Conservation (phyloP, 768 basidiomycete genomes). For the Lactarius akahatsu region DNA sequence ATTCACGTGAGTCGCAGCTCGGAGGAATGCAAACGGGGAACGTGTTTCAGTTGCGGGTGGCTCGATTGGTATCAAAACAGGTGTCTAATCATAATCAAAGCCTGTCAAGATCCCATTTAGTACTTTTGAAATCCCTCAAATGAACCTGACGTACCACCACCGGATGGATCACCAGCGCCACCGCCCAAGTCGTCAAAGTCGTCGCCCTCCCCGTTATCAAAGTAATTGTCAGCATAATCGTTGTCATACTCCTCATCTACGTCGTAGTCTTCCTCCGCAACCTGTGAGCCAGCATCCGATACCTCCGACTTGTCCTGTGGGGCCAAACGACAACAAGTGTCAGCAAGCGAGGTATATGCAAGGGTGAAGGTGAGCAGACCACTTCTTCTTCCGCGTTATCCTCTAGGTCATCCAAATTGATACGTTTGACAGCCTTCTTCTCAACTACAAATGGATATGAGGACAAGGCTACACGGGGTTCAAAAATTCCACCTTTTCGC, state of each 20-base stretch:
- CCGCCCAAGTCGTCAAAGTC: conserved; percentile 77
- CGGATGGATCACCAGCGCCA: conserved; percentile 63
- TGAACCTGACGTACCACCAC: conserved; percentile 43
- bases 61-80: conserved; percentile 12
- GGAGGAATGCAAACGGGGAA: conserved; percentile 18
- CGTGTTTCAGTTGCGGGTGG: neutral
- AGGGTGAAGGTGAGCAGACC: conserved; percentile 2
- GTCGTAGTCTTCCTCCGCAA: conserved; percentile 71
- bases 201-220: conserved; percentile 85
- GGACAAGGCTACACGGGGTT: neutral
- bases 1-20: conserved; percentile 9
- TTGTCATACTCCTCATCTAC: conserved; percentile 91
- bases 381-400: conserved; percentile 25
- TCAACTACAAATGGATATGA: conserved; percentile 18
- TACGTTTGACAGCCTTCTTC: conserved; percentile 18
- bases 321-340: neutral
- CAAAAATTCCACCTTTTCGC: conserved; percentile 45
- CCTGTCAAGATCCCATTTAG: conserved; percentile 23
- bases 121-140: neutral
- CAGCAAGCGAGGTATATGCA: neutral
- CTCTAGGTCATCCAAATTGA: conserved; percentile 27
- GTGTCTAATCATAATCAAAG: conserved; percentile 32
- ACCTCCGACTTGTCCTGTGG: conserved; percentile 67
- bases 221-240: conserved; percentile 88
- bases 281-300: conserved; percentile 67